Base-by-base conservation (phyloP, 208 protist species). In the Wallacemonas rigidus region DNA sequence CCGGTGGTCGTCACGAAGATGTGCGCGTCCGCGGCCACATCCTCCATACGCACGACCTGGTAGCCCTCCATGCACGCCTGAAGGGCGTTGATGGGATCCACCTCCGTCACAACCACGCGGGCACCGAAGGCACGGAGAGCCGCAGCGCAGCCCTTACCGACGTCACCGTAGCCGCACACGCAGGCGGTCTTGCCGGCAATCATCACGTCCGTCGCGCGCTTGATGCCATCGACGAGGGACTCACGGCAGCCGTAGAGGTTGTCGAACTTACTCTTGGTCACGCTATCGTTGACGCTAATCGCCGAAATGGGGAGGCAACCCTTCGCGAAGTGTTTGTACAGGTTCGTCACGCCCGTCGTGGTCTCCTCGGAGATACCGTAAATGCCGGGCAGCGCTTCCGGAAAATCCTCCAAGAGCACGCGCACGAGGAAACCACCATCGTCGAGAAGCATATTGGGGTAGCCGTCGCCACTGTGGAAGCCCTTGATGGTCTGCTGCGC, bases 251-350 rank as follows among this genome's bases (percentile, higher is more conserved):
- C 98, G 90, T 99, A 99, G 44, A 99, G 78, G 95, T 99, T 99
- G 89, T 99, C 99, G 79, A 99, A 99, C 92, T 99, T 99, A 81
- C 94, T 98, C 94, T 99, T 99, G 69, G 99, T 99, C 45, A 99
- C 98, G 74, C 94, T 98, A 90, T 99, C 98, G 93, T 99, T 99
- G 53, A 99, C 99, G 91, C 99, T 99, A 89, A 99, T 99, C 79
- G 98, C 98, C 63, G 99, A 97, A 83, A 99, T 97, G 74, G 98
- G 90, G 7, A 99, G 95, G 64, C 89, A 88, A 67, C 96, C 96
- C 54, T 88, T 82, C 74, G 97, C 83, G 17, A 95, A 83, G 87
- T 99, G 98, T 86, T 99, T 93, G 89, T 99, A 98, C 43, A 99
- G 89, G 85, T 98, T 98, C 88, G 99, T 96, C 50, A 99, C 99